phyloP scores from a whole-genome alignment of 75 land plant species.

The Cupressus sempervirens region DNA sequence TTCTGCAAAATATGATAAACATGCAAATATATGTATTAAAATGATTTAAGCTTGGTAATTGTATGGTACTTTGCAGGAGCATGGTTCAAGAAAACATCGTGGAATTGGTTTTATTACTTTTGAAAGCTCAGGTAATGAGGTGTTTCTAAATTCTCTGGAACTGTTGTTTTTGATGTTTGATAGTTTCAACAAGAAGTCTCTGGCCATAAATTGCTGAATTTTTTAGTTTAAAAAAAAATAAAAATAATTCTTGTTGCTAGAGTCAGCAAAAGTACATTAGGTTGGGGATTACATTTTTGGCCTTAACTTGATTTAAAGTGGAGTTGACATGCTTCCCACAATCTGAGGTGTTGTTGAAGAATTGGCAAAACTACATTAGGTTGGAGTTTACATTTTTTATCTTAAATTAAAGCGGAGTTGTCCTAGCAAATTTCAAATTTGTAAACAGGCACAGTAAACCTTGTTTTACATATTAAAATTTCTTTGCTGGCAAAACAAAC shows the following conservation, averaged over 20 bases:
- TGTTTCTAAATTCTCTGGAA: background rate
- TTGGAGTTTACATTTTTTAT: background rate
- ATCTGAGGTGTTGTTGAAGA: background rate
- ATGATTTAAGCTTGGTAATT: background rate
- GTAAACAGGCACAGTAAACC: background rate
- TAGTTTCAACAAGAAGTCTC: background rate
- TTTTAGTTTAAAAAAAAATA: too few relatives aligned
- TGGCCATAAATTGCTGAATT: too few relatives aligned
- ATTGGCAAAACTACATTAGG: too few relatives aligned
- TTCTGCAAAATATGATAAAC: background rate
- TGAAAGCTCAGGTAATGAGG: slow-evolving; percentile 60
- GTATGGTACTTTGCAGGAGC: slow-evolving; percentile 52
- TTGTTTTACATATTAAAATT: background rate
- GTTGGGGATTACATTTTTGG: background rate
- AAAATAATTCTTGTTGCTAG: too few relatives aligned
- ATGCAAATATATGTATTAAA: background rate
- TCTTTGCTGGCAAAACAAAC: background rate
- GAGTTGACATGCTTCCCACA: background rate
- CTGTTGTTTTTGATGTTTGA: background rate
- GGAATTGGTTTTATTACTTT: slow-evolving; percentile 99
- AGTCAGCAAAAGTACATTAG: too few relatives aligned
- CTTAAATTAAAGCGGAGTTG: background rate
- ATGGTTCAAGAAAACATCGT: slow-evolving; percentile 75
- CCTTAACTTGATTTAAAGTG: background rate
- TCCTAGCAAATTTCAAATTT: background rate